phyloP scores from a whole-genome alignment of 176 grass and related monocot species.

The Triticum dicoccoides region DNA sequence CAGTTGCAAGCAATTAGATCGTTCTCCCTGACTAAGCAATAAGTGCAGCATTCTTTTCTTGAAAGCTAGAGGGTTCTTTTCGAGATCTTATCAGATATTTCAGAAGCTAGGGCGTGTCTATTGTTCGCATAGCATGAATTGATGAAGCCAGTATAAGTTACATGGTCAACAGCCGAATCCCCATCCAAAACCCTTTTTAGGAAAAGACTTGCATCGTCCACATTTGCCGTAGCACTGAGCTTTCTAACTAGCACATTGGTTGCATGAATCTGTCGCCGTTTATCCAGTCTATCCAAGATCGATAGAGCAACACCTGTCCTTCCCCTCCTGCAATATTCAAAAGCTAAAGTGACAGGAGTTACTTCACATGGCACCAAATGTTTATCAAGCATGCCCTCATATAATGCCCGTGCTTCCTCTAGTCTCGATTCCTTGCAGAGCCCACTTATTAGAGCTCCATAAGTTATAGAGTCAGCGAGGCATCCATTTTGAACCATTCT shows the following conservation, averaged over 20 bases:
- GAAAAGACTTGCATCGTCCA: slow-evolving; percentile 69
- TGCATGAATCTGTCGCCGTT: slow-evolving; percentile 46
- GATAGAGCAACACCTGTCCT: slow-evolving; percentile 51
- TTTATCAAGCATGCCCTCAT: slow-evolving; percentile 90
- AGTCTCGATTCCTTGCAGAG: slow-evolving; percentile 85
- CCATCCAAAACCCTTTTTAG: slow-evolving; percentile 58
- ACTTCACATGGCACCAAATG: slow-evolving; percentile 79
- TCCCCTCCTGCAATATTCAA: slow-evolving; percentile 66
- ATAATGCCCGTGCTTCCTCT: slow-evolving; percentile 81
- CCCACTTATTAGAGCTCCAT: slow-evolving; percentile 82
- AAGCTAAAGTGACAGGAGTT: slow-evolving; percentile 69
- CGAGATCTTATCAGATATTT: slow-evolving; percentile 64
- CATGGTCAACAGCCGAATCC: slow-evolving; percentile 55
- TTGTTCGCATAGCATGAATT: slow-evolving; percentile 66
- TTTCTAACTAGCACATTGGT: slow-evolving; percentile 71
- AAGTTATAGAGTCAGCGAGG: slow-evolving; percentile 67
- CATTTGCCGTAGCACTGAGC: slow-evolving; percentile 52
- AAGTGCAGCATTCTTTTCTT: slow-evolving; percentile 25
- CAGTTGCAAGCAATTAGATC: neutral
- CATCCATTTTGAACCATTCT: slow-evolving; percentile 77
- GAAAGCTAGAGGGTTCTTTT: slow-evolving; percentile 39
- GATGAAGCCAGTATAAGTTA: slow-evolving; percentile 60
- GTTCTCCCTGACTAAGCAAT: slow-evolving; percentile 40
- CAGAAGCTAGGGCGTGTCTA: slow-evolving; percentile 69
- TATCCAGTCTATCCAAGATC: slow-evolving; percentile 65